Evolutionary conservation across 169 alveolate genomes (phyloP), one percentile per base, ranked within the genome.

Genomic region (Eimeria necatrix): DNA sequence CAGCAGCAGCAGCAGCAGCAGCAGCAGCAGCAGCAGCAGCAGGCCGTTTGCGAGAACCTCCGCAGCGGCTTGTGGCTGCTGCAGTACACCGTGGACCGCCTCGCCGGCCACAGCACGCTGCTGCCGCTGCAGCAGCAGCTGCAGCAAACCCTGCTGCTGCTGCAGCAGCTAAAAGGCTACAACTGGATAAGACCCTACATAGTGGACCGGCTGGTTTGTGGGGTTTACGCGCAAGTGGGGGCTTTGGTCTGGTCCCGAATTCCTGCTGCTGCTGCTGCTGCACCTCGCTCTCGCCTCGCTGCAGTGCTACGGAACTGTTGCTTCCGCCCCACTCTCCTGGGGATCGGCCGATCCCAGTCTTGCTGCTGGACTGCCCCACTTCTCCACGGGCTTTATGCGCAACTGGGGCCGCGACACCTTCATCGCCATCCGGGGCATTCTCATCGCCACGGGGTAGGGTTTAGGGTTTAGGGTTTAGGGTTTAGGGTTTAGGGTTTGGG

Each of bases 341-440:
- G 91, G 86, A 4, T 95, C 96, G 61, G 94, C 91, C 76, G 95
- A 96, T 83, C 96, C 97, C 98, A 22, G 96, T 97, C 93, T 70
- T 89, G 95, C 98, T 49, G 99, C 99, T 14, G 99, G 99, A 0
- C 98, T 98, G 16, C 99, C 99, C 20, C 99, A 97, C 95, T 98
- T 98, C 90, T 84, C 99, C 3, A 97, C 99, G 41, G 99, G 98
- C 53, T 98, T 97, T 93, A 97, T 98, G 98, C 96, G 99, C 84
- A 96, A 98, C 86, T 99, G 99, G 99, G 99, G 99, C 53, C 96
- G 99, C 95, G 99, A 99, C 94, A 98, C 99, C 22, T 98, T 98
- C 95, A 98, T 99, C 64, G 96, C 99, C 12, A 95, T 98, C 49
- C 96, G 96, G 90, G 99, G 99, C 24, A 93, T 97, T 41, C 95